Conservation (phyloP, 2,329 filamentous ascomycete genomes). For the Ascocoryne sarcoides region DNA sequence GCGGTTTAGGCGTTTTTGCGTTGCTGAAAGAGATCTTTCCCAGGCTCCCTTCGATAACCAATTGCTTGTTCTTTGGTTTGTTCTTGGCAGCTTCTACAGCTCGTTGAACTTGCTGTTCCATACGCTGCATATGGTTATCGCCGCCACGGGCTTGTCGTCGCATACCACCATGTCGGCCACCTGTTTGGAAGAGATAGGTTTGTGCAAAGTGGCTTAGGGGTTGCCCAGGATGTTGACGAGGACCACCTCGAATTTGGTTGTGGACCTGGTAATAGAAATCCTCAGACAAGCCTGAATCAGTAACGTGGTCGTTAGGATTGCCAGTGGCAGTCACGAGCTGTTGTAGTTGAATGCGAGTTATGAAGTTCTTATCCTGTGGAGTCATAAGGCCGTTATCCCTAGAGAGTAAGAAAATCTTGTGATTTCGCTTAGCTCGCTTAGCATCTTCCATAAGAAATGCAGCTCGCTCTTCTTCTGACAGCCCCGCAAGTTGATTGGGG, state of each 20-base stretch:
- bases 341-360: slow-evolving; percentile 94
- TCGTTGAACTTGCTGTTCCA: slow-evolving; percentile 98
- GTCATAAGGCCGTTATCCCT: slow-evolving; percentile 98
- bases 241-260: slow-evolving; percentile 83
- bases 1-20: slow-evolving; percentile 88
- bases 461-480: slow-evolving; percentile 77
- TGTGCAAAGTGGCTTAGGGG: slow-evolving; percentile 94
- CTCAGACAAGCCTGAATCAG: slow-evolving; percentile 74
- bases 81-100: slow-evolving; percentile 96
- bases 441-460: slow-evolving; percentile 85
- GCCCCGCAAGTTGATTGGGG: slow-evolving; percentile 63
- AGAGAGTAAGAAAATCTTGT: slow-evolving; percentile 91
- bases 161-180: slow-evolving; percentile 66
- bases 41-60: slow-evolving; percentile 91
- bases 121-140: slow-evolving; percentile 96
- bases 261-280: slow-evolving; percentile 99
- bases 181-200: slow-evolving; percentile 94
- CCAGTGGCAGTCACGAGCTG: slow-evolving; percentile 90
- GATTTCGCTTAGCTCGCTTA: slow-evolving; percentile 90
- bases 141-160: slow-evolving; percentile 72
- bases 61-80: slow-evolving; percentile 93
- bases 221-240: slow-evolving; percentile 84
- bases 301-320: slow-evolving; percentile 69
- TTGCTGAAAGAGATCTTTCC: slow-evolving; percentile 99
- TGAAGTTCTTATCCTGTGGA: slow-evolving; percentile 98